Evolutionary conservation across 2,329 filamentous ascomycete species (phyloP), one percentile per base, ranked within the genome.

Genomic region (Alternaria brassicae): DNA sequence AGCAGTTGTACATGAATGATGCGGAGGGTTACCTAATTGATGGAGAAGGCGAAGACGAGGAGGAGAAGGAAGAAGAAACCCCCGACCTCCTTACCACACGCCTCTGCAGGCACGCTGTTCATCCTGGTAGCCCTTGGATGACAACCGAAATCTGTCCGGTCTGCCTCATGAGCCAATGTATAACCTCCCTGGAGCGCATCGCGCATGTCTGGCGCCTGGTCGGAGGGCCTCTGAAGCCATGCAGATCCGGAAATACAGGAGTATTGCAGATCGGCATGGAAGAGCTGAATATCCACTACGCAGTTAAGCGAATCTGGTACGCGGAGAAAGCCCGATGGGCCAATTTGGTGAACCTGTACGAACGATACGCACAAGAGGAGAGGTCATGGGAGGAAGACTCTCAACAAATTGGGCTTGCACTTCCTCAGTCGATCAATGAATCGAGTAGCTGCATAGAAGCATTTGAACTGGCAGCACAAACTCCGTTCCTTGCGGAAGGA

Each of bases 111-210:
- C 53, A 55, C 21, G 2, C 19, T 4, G 25, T 55, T 13, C 39
- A 52, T 25, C 39, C 47, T 8, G 47, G 55, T 12, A 57, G 53
- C 40, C 25, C 39, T 6, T 17, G 10, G 30, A 25, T 10, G 17
- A 1, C 10, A 19, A 30, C 6, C 15, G 19, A 30, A 10, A n/a
- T 53, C 3, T 58, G 40, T 19, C 40, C 55, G 9, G 13, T 39
- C 7, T 58, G 55, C 34, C 19, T 53, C 4, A 58, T 58, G 34
- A 28, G 17, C 5, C 30, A 53, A 13, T 58, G 48, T 37, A 12
- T 58, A 9, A 39, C 28, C 9, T 53, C 47, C 12, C 55, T 57
- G 17, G n/a, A 39, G 8, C 55, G 48, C 7, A 57, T 57, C 19
- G 39, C 48, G 4, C 15, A 32, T 25, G 30, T 53, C 49, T 58